A percentile compares a stretch with the other conserved stretches of the same genome.
These are phyloP conservation scores for Cystofilobasidium macerans DNA, from an alignment of 768 basidiomycete genomes.

Conservation along the genomic window DNA sequence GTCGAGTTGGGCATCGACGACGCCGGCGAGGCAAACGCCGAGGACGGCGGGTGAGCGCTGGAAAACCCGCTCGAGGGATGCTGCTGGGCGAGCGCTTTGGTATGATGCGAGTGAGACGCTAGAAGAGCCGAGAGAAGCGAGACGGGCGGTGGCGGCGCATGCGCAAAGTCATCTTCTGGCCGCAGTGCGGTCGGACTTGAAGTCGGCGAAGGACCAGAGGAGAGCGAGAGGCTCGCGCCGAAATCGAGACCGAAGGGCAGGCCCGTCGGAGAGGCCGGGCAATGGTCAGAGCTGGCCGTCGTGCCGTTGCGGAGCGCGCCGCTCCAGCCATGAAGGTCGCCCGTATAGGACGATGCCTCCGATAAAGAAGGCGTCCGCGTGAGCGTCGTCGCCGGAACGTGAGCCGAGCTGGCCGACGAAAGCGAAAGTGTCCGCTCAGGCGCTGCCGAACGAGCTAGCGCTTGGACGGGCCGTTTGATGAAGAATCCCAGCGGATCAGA, in stretches of 20 bases:
- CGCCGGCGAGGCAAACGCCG: background rate
- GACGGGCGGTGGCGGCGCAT: background rate
- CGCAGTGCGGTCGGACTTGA: background rate
- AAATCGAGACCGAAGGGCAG: background rate
- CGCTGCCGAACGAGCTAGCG: background rate
- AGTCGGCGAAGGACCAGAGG: background rate
- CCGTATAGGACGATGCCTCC: background rate
- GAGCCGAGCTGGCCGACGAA: background rate
- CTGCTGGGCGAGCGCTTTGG: background rate
- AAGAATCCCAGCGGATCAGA: constrained; percentile 13
- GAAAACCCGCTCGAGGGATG: background rate
- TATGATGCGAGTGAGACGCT: constrained; percentile 5
- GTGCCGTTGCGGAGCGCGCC: background rate
- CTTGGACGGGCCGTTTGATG: background rate
- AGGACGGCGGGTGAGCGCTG: background rate
- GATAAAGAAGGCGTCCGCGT: background rate
- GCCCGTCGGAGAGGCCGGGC: background rate
- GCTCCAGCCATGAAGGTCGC: background rate
- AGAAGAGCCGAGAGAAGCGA: constrained; percentile 11
- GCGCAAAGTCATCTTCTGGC: background rate
- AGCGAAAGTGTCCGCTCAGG: background rate
- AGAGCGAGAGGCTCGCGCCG: background rate
- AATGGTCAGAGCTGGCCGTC: background rate
- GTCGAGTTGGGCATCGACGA: constrained; percentile 3
- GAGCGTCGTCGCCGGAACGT: background rate